Conservation (phyloP, 495 filamentous ascomycete species). For the Trichoderma erinaceum region DNA sequence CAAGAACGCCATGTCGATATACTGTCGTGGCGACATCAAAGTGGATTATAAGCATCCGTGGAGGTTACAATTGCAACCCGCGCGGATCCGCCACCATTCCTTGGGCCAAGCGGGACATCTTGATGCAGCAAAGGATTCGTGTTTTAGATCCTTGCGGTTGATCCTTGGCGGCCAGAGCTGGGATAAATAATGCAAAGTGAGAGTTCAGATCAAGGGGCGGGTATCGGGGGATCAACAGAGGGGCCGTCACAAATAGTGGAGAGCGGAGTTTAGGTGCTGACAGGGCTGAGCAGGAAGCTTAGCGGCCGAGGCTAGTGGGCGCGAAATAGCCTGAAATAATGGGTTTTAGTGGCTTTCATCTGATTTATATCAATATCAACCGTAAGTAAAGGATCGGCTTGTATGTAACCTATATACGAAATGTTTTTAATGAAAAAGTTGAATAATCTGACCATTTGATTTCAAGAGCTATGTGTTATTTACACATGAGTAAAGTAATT, state of each 20-base stretch:
- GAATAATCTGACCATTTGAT: too few relatives aligned
- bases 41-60: not conserved
- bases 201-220: not conserved
- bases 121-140: not conserved
- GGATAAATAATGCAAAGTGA: not conserved
- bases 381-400: too few relatives aligned
- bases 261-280: not conserved
- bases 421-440: too few relatives aligned
- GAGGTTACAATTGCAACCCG: not conserved
- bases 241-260: not conserved
- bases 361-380: not conserved
- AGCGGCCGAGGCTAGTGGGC: not conserved
- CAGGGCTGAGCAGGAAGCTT: not conserved
- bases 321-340: not conserved
- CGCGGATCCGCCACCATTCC: not conserved
- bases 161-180: not conserved
- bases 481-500: not conserved
- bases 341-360: not conserved
- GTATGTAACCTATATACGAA: too few relatives aligned
- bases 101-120: not conserved
- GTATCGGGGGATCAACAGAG: not conserved
- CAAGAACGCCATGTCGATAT: not conserved
- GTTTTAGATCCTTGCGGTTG: not conserved
- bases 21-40: not conserved
- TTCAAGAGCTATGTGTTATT: not conserved